Evolutionary conservation across 2,329 filamentous ascomycete genomes (phyloP).

Genomic region (Neophaeococcomyces mojaviensis): DNA sequence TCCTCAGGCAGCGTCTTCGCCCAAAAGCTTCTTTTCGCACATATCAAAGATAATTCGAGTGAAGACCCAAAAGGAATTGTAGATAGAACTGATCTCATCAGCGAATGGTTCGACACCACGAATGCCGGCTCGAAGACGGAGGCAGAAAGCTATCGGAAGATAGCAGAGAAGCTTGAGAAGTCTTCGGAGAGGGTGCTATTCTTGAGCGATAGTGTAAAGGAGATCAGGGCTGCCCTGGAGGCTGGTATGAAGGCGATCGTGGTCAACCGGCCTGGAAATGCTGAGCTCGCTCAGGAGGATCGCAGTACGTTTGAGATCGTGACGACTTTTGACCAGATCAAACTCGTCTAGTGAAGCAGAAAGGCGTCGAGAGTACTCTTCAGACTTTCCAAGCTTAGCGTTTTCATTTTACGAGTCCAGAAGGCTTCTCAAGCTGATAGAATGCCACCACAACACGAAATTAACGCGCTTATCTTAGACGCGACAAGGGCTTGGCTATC

Average conservation of each 20-base stretch:
- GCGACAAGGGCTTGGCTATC: too few species aligned
- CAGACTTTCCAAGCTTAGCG: too few species aligned
- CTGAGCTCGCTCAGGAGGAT: constrained; percentile 11
- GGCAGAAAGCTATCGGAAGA: constrained; percentile 13
- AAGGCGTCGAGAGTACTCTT: too few species aligned
- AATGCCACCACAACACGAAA: too few species aligned
- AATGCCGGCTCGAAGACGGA: constrained; percentile 19
- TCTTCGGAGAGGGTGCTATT: constrained; percentile 14
- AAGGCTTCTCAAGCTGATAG: too few species aligned
- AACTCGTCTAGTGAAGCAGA: not conserved
- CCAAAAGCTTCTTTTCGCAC: constrained; percentile 19
- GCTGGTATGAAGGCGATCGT: constrained; percentile 15
- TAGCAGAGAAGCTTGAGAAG: constrained; percentile 11
- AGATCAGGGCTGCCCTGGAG: constrained; percentile 14
- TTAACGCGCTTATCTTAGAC: too few species aligned
- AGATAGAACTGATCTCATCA: constrained; percentile 7
- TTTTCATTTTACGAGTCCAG: too few species aligned
- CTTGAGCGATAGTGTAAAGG: constrained; percentile 19
- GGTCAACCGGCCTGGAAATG: constrained; percentile 18
- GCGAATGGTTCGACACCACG: constrained; percentile 17
- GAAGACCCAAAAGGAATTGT: constrained; percentile 1
- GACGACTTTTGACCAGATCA: constrained; percentile 14
- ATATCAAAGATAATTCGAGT: constrained; percentile 11
- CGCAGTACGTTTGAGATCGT: constrained; percentile 11
- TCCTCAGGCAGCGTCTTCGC: constrained; percentile 19